A percentile compares a stretch with the other conserved stretches of the same genome.
phyloP scores from a whole-genome alignment of 306 rosid species.

The Quercus glauca region DNA sequence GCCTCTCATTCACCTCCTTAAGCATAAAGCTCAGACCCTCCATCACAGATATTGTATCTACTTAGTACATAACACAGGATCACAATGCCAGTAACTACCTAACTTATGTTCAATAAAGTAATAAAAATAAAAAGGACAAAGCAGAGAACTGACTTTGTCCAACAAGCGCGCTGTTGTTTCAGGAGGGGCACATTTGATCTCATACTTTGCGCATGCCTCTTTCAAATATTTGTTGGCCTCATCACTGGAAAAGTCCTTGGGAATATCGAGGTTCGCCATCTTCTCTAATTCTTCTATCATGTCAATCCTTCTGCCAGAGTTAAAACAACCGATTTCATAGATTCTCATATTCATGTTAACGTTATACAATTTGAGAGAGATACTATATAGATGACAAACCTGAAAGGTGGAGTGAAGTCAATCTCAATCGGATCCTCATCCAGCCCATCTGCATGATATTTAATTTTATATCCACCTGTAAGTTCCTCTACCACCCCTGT shows the following conservation, averaged over 20 bases:
- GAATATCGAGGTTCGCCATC: too few species aligned
- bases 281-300: too few species aligned
- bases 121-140: background rate
- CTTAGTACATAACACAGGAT: background rate
- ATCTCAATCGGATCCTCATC: too few species aligned
- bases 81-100: background rate
- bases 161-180: conserved; percentile 86
- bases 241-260: too few species aligned
- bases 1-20: background rate
- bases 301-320: too few species aligned
- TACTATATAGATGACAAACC: too few species aligned
- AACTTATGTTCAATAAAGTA: background rate
- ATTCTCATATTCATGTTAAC: too few species aligned
- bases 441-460: too few species aligned
- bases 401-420: too few species aligned
- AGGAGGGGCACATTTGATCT: conserved; percentile 80
- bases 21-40: background rate
- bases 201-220: conserved; percentile 67
- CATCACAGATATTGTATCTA: background rate
- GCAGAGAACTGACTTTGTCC: conserved; percentile 71
- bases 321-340: too few species aligned
- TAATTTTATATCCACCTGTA: too few species aligned
- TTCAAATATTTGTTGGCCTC: conserved; percentile 22
- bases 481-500: conserved; percentile 81
- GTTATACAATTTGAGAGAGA: too few species aligned